Conservation (phyloP, 345 rosid species). For the Syzygium aqueum region DNA sequence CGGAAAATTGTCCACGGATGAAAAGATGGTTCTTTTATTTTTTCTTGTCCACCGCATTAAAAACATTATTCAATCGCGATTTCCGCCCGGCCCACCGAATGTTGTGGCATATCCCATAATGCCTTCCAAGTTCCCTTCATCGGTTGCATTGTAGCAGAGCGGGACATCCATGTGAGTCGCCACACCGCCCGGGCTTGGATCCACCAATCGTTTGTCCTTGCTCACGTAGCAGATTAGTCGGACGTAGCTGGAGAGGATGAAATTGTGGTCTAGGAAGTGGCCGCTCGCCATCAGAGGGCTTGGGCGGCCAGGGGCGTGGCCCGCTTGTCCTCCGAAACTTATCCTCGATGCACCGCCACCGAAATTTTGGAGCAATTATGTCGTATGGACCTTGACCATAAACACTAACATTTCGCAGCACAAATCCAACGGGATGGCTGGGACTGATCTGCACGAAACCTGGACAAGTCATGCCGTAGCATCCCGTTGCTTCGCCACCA, state of each 20-base stretch:
- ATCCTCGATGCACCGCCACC: fast-evolving
- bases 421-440: not conserved
- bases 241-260: not conserved
- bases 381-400: not conserved
- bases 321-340: not conserved
- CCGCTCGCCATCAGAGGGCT: not conserved
- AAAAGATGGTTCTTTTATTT: not conserved
- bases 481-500: not conserved
- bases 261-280: not conserved
- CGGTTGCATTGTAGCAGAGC: not conserved
- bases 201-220: fast-evolving
- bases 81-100: not conserved
- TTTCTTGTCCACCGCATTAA: not conserved
- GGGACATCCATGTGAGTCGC: too few species aligned
- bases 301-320: not conserved
- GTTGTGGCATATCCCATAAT: not conserved
- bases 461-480: not conserved
- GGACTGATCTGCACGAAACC: not conserved
- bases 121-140: not conserved
- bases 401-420: not conserved
- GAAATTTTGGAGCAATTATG: not conserved
- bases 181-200: not conserved
- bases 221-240: too few species aligned
- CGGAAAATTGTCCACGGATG: not conserved
- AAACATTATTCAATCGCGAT: not conserved